Percentiles rank a stretch among this genome's conserved stretches.
phyloP scores from a whole-genome alignment of 164 flowering plant genomes.

The Liquidambar formosana region DNA sequence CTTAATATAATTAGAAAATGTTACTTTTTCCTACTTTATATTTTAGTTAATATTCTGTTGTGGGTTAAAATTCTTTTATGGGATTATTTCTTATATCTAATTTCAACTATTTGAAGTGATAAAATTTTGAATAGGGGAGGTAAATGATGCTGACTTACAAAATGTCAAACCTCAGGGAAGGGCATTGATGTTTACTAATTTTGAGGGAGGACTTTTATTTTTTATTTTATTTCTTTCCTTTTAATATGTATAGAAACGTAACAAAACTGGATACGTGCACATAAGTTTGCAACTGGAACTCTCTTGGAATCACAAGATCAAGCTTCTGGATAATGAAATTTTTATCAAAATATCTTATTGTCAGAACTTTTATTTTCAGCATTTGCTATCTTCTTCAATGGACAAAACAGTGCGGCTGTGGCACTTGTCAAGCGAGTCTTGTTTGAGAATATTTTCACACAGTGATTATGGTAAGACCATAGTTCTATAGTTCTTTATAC shows the following conservation, averaged over 20 bases:
- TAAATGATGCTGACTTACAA: background rate
- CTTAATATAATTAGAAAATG: too few species aligned
- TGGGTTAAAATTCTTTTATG: too few species aligned
- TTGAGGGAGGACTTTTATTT: background rate
- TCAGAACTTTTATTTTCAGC: conserved; percentile 42
- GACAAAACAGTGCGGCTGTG: conserved; percentile 98
- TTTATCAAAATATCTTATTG: background rate
- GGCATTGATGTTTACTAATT: background rate
- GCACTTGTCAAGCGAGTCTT: conserved; percentile 79
- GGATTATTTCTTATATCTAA: too few species aligned
- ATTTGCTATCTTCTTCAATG: conserved; percentile 97
- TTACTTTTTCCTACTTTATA: too few species aligned
- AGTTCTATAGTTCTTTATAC: background rate
- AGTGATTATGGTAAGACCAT: conserved; percentile 81
- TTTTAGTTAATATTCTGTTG: too few species aligned
- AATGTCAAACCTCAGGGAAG: background rate
- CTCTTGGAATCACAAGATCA: background rate
- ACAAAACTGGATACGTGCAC: background rate
- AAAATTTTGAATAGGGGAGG: background rate
- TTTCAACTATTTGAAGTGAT: too few species aligned
- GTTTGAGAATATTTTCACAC: conserved; percentile 91
- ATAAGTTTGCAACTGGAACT: background rate
- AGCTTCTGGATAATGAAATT: background rate
- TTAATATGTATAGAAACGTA: background rate
- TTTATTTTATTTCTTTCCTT: background rate